A percentile compares a stretch with the other conserved stretches of the same genome.
Conservation (phyloP, 2,329 filamentous ascomycete genomes). For the Tolypocladium endophyticum region DNA sequence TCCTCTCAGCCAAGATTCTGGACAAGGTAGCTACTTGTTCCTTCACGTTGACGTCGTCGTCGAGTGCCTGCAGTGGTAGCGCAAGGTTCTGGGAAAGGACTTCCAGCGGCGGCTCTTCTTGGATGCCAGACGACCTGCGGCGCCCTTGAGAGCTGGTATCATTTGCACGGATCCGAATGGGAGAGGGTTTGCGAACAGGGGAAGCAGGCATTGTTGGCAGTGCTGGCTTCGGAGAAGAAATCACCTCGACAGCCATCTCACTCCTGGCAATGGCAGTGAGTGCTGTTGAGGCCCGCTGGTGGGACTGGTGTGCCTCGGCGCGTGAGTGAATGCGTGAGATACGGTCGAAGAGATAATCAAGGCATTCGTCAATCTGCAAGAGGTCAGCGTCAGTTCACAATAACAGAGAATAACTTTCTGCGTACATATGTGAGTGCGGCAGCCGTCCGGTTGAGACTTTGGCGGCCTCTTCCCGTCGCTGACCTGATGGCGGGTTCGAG, state of each 20-base stretch:
- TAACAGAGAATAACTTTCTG: not conserved
- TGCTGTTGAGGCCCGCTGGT: conserved; percentile 27
- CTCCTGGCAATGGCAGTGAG: conserved; percentile 31
- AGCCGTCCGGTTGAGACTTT: conserved; percentile 32
- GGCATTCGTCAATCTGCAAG: conserved; percentile 37
- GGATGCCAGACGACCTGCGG: conserved; percentile 25
- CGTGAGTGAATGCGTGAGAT: conserved; percentile 29
- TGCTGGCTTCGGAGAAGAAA: conserved; percentile 10
- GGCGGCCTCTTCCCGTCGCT: conserved; percentile 30
- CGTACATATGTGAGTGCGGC: conserved; percentile 41
- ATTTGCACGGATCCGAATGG: conserved; percentile 21
- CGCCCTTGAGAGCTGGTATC: conserved; percentile 12
- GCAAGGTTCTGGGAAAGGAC: conserved; percentile 38
- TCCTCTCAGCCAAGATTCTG: conserved; percentile 27
- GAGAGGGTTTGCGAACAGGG: conserved; percentile 24
- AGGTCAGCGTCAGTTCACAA: conserved; percentile 9
- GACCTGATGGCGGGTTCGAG: conserved; percentile 47
- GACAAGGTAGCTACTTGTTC: conserved; percentile 20
- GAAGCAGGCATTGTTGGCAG: conserved; percentile 19
- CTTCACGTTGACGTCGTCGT: conserved; percentile 11
- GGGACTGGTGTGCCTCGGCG: conserved; percentile 33
- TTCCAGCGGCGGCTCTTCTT: conserved; percentile 30
- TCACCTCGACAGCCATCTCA: conserved; percentile 26
- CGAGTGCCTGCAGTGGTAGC: conserved; percentile 25
- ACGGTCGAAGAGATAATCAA: conserved; percentile 40